A percentile compares a stretch with the other conserved stretches of the same genome.
Evolutionary conservation across 2,329 filamentous ascomycete genomes (phyloP).

Genomic region (Aspergillus ochraceoroseus): DNA sequence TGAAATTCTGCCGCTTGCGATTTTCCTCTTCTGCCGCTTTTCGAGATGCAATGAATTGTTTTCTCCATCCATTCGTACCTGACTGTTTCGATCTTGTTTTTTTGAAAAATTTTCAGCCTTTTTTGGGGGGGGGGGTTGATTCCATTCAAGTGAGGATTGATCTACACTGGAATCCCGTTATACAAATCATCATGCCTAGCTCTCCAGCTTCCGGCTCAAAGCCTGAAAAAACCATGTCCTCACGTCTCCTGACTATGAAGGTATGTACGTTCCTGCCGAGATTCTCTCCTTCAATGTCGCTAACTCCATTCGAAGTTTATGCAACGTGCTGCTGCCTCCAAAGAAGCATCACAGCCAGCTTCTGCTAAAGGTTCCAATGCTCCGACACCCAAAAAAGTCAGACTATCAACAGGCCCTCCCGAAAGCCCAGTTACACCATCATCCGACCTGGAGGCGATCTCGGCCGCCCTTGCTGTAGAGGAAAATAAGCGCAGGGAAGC

Average conservation of each 20-base stretch:
- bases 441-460: slow-evolving; percentile 39
- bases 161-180: too few relatives aligned
- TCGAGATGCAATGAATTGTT: slow-evolving; percentile 11
- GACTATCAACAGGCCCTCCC: slow-evolving; percentile 27
- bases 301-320: slow-evolving; percentile 59
- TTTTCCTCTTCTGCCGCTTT: slow-evolving; percentile 15
- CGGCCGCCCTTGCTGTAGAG: slow-evolving; percentile 39
- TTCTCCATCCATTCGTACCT: background rate
- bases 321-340: slow-evolving; percentile 68
- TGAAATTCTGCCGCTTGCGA: slow-evolving; percentile 21
- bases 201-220: slow-evolving; percentile 49
- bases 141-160: too few relatives aligned
- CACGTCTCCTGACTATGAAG: slow-evolving; percentile 86
- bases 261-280: slow-evolving; percentile 28
- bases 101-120: too few relatives aligned
- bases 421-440: slow-evolving; percentile 24
- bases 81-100: too few relatives aligned
- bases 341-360: slow-evolving; percentile 40
- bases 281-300: background rate
- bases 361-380: slow-evolving; percentile 46
- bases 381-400: slow-evolving; percentile 36
- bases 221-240: slow-evolving; percentile 71
- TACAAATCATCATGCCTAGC: slow-evolving; percentile 28
- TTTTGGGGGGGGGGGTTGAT: too few relatives aligned
- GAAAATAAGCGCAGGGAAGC: slow-evolving; percentile 41